Evolutionary conservation across 2,329 filamentous ascomycete genomes (phyloP).

Genomic region (Botrytis elliptica): DNA sequence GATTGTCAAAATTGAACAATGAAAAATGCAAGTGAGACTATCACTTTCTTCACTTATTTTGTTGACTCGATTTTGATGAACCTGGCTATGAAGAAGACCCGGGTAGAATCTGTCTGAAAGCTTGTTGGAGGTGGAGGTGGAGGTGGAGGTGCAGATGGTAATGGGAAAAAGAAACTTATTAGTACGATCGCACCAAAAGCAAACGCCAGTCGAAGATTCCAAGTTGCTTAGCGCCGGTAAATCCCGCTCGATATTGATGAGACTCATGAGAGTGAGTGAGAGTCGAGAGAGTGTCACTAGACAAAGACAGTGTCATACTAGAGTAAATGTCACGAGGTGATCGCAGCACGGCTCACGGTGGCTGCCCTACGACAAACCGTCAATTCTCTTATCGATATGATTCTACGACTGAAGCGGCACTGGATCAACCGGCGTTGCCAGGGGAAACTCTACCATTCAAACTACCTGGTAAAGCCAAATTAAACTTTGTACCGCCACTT

Average conservation of each 20-base stretch:
- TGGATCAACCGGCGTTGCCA: conserved; percentile 10
- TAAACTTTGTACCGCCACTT: conserved; percentile 9
- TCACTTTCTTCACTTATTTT: conserved; percentile 4
- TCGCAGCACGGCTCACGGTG: not conserved
- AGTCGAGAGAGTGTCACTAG: not conserved
- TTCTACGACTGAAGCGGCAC: not conserved
- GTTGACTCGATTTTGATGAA: not conserved
- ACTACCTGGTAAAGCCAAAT: conserved; percentile 1
- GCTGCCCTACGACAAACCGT: not conserved
- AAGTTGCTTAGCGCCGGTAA: conserved; percentile 3
- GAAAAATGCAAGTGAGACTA: conserved; percentile 16
- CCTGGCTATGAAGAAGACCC: not conserved
- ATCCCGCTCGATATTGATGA: not conserved
- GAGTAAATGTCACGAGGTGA: not conserved
- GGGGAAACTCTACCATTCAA: conserved; percentile 15
- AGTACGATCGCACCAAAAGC: not conserved
- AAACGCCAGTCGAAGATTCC: not conserved
- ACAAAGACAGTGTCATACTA: not conserved
- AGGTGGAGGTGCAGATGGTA: not conserved
- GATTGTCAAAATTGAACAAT: conserved; percentile 8
- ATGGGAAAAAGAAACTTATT: not conserved
- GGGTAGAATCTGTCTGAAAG: not conserved
- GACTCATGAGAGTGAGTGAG: not conserved
- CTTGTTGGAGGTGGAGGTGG: not conserved
- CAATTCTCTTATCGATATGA: conserved; percentile 2